These are phyloP conservation scores for Tulasnella sp. DNA, from an alignment of 768 basidiomycete genomes.

Conservation along the genomic window DNA sequence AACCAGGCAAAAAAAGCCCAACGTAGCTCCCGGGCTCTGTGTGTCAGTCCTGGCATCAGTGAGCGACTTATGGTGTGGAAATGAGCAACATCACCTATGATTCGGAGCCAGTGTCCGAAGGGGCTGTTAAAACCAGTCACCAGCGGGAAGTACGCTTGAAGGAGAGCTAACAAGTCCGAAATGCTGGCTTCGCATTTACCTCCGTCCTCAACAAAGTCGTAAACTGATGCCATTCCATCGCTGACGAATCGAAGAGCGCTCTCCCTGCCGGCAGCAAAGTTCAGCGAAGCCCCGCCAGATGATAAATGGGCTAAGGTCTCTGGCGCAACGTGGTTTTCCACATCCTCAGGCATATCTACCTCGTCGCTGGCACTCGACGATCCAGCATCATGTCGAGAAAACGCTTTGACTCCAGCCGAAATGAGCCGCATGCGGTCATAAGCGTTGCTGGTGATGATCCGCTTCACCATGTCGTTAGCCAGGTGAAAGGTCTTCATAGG, in stretches of 20 bases:
- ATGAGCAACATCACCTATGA: conserved; percentile 35
- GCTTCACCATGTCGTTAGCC: conserved; percentile 72
- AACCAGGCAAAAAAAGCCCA: conserved; percentile 50
- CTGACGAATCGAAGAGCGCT: conserved; percentile 64
- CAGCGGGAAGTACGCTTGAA: conserved; percentile 73
- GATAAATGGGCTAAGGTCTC: too few relatives aligned
- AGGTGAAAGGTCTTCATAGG: conserved; percentile 68
- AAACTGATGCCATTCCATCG: conserved; percentile 72
- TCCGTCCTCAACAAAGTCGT: conserved; percentile 65
- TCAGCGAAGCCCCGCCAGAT: neutral
- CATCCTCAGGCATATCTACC: conserved; percentile 31
- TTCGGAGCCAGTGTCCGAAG: conserved; percentile 44
- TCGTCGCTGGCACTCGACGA: conserved; percentile 32
- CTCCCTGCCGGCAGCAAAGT: conserved; percentile 29
- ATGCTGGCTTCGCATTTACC: conserved; percentile 51
- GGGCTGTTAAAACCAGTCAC: conserved; percentile 49
- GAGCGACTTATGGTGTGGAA: neutral
- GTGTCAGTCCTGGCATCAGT: neutral
- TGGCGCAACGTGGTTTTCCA: neutral
- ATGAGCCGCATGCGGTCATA: conserved; percentile 77
- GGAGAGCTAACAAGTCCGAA: conserved; percentile 47
- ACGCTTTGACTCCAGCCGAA: conserved; percentile 87
- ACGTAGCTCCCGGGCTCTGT: conserved; percentile 63
- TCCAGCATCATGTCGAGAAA: conserved; percentile 75
- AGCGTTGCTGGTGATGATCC: conserved; percentile 70